Percentiles rank a stretch among this genome's conserved stretches.
Conservation (phyloP, 768 basidiomycete genomes). For the Russula compacta region DNA sequence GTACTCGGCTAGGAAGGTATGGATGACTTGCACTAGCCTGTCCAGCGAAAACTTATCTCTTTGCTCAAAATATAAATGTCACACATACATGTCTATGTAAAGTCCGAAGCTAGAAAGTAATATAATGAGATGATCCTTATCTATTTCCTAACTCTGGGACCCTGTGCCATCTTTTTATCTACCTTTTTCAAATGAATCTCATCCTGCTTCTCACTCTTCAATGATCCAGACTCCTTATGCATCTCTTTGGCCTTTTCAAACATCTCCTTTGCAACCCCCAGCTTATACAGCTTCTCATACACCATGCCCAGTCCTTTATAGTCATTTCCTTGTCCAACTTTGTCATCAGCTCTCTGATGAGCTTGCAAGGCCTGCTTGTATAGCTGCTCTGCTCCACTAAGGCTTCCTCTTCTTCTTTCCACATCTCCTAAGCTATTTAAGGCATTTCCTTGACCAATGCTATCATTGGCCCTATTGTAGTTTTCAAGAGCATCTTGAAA, state of each 20-base stretch:
- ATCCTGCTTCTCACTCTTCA: slow-evolving; percentile 6
- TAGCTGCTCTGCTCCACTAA: background rate
- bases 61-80: too few species aligned
- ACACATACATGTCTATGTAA: too few species aligned
- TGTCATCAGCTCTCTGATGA: slow-evolving; percentile 8
- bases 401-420: background rate
- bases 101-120: too few species aligned
- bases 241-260: slow-evolving; percentile 12
- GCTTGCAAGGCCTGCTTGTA: slow-evolving; percentile 2
- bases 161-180: background rate
- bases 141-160: background rate
- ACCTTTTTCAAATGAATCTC: background rate
- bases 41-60: background rate
- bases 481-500: slow-evolving; percentile 11
- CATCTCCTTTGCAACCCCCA: slow-evolving; percentile 8
- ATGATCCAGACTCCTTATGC: background rate
- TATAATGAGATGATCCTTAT: too few species aligned
- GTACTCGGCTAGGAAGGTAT: background rate
- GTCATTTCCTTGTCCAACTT: slow-evolving; percentile 13
- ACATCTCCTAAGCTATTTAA: slow-evolving; percentile 5
- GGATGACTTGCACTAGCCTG: background rate
- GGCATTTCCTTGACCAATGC: slow-evolving; percentile 12
- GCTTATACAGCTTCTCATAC: slow-evolving; percentile 5
- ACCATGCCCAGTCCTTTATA: slow-evolving; percentile 8
- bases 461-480: background rate